phyloP scores from a whole-genome alignment of 192 early-diverging fungal species.

The Jimgerdemannia lactiflua region DNA sequence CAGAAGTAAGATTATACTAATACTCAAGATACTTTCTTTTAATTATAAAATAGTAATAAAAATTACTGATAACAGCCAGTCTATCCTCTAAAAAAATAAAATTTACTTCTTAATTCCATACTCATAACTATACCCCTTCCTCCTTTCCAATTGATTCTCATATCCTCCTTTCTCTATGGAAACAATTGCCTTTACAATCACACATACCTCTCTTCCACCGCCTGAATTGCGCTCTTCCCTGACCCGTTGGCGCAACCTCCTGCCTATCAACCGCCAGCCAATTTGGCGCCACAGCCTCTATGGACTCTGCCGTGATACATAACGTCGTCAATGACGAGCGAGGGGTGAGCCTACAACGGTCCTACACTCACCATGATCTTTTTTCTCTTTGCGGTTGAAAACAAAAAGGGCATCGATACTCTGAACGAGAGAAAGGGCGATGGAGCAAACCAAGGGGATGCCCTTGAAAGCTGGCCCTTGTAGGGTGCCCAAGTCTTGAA shows the following conservation, averaged over 20 bases:
- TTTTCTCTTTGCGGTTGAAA: constrained; percentile 99
- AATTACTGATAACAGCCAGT: too few species aligned
- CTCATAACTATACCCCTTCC: constrained; percentile 75
- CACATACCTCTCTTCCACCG: constrained; percentile 78
- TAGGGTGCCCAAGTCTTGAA: too few species aligned
- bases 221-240: constrained; percentile 86
- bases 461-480: constrained; percentile 99
- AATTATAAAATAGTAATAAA: too few species aligned
- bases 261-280: constrained; percentile 91
- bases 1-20: too few species aligned
- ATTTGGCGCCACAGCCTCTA: constrained; percentile 65
- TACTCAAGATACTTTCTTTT: too few species aligned
- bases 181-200: constrained; percentile 86
- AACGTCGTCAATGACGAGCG: constrained; percentile 93
- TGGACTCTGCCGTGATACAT: constrained; percentile 97
- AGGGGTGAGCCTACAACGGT: constrained; percentile 89
- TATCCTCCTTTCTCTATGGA: constrained; percentile 69
- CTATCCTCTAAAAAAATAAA: too few species aligned
- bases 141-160: constrained; percentile 58
- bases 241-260: constrained; percentile 71
- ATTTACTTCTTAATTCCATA: constrained; percentile 84
- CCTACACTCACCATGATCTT: constrained; percentile 99
- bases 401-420: constrained; percentile 70
- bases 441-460: constrained; percentile 85
- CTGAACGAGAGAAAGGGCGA: constrained; percentile 68